Conservation (phyloP, 345 rosid genomes). For the Aurinia saxatilis region DNA sequence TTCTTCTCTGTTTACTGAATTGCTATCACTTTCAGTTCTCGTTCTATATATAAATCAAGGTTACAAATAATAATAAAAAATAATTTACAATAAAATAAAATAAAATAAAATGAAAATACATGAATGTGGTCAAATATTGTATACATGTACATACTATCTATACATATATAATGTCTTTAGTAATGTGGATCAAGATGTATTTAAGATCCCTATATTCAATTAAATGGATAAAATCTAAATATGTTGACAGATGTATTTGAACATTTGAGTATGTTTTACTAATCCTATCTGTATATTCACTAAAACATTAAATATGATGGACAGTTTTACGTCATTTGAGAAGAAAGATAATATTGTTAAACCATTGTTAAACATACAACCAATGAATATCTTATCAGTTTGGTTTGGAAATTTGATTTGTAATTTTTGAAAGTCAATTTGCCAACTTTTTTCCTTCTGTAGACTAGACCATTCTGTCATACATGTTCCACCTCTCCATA, state of each 20-base stretch:
- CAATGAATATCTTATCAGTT: not conserved
- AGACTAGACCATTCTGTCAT: slow-evolving; percentile 26
- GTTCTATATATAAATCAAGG: too few relatives aligned
- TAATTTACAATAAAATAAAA: not conserved
- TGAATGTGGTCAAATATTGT: not conserved
- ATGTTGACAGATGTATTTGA: slow-evolving; percentile 23
- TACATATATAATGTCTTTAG: not conserved
- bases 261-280: slow-evolving; percentile 20
- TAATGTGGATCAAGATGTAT: not conserved
- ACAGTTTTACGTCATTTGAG: slow-evolving; percentile 16
- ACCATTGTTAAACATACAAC: slow-evolving; percentile 3
- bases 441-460: slow-evolving; percentile 8
- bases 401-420: slow-evolving; percentile 9
- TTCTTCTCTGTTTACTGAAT: too few relatives aligned
- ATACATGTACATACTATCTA: not conserved
- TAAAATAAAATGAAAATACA: not conserved
- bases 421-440: slow-evolving; percentile 14
- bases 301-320: slow-evolving; percentile 1
- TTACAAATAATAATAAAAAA: too few relatives aligned
- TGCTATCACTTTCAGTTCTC: too few relatives aligned
- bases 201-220: not conserved
- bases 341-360: slow-evolving; percentile 20
- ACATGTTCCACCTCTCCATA: slow-evolving; percentile 24
- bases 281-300: slow-evolving; percentile 15
- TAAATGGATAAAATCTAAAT: slow-evolving; percentile 15